A percentile compares a stretch with the other conserved stretches of the same genome.
These are phyloP conservation scores for Agrocybe praecox DNA, from an alignment of 768 basidiomycete genomes.

Conservation along the genomic window DNA sequence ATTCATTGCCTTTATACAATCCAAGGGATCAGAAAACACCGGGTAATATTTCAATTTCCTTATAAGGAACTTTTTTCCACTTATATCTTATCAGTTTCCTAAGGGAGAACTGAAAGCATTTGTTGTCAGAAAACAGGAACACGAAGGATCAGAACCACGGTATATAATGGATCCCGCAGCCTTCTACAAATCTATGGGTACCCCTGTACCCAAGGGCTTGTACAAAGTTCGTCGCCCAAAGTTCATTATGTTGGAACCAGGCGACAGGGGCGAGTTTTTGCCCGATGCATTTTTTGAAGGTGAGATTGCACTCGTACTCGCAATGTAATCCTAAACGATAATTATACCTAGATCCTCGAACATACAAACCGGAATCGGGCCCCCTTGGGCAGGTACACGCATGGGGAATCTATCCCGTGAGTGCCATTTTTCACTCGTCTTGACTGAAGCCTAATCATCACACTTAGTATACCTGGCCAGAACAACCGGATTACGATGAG, in stretches of 20 bases:
- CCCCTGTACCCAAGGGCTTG: background rate
- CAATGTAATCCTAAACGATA: background rate
- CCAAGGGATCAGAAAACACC: no score
- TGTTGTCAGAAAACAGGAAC: background rate
- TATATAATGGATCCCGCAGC: background rate
- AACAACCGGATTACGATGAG: background rate
- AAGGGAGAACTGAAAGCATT: no score
- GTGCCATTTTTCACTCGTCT: background rate
- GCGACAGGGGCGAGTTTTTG: slow-evolving; percentile 26
- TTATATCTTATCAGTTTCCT: no score
- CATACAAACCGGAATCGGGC: slow-evolving; percentile 21
- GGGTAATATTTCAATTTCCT: no score
- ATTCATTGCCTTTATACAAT: background rate
- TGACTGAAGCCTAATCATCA: background rate
- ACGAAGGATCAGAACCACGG: background rate
- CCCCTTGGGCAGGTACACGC: slow-evolving; percentile 28
- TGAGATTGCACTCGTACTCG: slow-evolving; percentile 1
- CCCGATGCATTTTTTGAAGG: slow-evolving; percentile 27
- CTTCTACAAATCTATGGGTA: background rate
- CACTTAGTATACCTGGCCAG: background rate
- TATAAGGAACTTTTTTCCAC: no score
- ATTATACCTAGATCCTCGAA: slow-evolving; percentile 21
- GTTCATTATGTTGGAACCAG: slow-evolving; percentile 24
- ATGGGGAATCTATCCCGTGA: slow-evolving; percentile 30
- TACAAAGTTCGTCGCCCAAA: slow-evolving; percentile 12